Conservation (phyloP, 495 filamentous ascomycete genomes). For the Penicillium silybi region DNA sequence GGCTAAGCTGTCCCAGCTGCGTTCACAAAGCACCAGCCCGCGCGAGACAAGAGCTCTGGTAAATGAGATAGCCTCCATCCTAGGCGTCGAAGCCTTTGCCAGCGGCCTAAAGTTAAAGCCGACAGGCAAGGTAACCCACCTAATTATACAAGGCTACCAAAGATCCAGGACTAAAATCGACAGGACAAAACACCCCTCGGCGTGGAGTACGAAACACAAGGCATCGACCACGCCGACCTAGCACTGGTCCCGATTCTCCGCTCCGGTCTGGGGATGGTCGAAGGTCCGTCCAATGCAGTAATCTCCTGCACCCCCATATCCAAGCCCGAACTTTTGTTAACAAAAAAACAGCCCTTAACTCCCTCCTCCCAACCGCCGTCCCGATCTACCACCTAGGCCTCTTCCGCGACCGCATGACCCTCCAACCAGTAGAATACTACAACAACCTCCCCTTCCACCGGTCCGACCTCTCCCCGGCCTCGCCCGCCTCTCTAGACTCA, state of each 20-base stretch:
- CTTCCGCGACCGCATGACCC: conserved; percentile 79
- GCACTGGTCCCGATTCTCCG: conserved; percentile 89
- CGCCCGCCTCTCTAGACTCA: conserved; percentile 29
- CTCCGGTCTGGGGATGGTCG: conserved; percentile 85
- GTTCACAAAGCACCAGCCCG: conserved; percentile 63
- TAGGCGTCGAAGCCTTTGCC: conserved; percentile 80
- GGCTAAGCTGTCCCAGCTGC: conserved; percentile 86
- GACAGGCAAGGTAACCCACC: conserved; percentile 30
- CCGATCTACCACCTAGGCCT: conserved; percentile 92
- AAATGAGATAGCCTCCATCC: conserved; percentile 78
- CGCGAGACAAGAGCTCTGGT: conserved; percentile 76
- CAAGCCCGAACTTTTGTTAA: neutral
- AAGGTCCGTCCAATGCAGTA: conserved; percentile 54
- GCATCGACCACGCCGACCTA: conserved; percentile 58
- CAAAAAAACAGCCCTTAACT: conserved; percentile 61
- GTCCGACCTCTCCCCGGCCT: conserved; percentile 25
- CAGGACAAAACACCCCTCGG: conserved; percentile 74
- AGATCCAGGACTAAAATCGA: neutral
- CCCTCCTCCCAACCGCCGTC: conserved; percentile 73
- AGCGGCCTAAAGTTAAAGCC: conserved; percentile 49
- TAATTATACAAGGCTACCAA: neutral
- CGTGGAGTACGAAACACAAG: conserved; percentile 60
- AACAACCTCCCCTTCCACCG: conserved; percentile 86
- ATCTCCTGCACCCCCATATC: neutral
- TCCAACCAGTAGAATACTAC: conserved; percentile 95